Evolutionary conservation across 495 filamentous ascomycete genomes (phyloP), one percentile per base, ranked within the genome.

Genomic region (Pyrenopolyporus hunteri): DNA sequence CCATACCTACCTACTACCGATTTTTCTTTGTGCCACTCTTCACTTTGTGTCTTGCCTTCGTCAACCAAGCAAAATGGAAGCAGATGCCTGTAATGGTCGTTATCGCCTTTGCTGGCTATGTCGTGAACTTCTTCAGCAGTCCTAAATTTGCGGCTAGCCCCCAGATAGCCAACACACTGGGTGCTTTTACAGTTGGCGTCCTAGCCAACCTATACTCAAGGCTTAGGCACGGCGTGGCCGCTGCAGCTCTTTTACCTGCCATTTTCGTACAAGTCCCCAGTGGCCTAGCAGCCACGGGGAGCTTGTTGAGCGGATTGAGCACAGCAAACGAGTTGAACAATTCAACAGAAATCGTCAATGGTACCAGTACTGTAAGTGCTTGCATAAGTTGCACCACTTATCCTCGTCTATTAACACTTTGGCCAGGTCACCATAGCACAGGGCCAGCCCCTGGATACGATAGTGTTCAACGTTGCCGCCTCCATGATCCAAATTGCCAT

Each of bases 241-340:
- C 92, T 1, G 90, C 91, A 0, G 89, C 90, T 5, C 89, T 98
- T 76, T 75, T 98, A 0, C 93, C 93, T 1, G 93, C 90, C 3
- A 96, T 98, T 59, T 96, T 96, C 65, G 93, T 98, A 4, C 90
- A 94, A 48, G 94, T 98, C 4, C 93, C 93, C 2, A 92, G 88
- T 10, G 93, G 93, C 3, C 80, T 98, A 9, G 91, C 94, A 0
- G 92, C 91, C 3, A 85, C 85, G 25, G 93, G 93, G 1, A 90
- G 87, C 7, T 74, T 97, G 55, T 79, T 98, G 10, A 86, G 84
- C n/a, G 93, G 94, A 6, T 80, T 98, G 32, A 85, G 84, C n/a
- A 87, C 85, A 10, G 93, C 92, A 1, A 86, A 96, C 66, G 82
- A 91, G 65, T 85, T 98, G 52, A 88, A 59, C 73, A 82, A 66